Base-by-base conservation (phyloP, 495 filamentous ascomycete genomes). In the Hyaloscypha hepaticicola region DNA sequence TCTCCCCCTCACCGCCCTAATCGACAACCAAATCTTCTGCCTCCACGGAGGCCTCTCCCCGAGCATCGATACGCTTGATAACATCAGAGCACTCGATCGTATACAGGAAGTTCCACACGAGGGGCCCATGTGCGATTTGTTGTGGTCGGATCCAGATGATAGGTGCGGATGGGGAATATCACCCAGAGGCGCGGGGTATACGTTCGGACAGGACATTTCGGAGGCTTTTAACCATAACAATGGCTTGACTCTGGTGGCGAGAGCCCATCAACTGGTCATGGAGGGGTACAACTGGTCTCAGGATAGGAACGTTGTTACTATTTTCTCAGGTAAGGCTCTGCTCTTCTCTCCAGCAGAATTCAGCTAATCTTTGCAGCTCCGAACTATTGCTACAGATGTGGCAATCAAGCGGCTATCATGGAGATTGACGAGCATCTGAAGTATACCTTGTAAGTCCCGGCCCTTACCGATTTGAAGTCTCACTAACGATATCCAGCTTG, bases 221-320 rank as follows among this genome's bases (percentile, higher is more conserved):
- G 95, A 99, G 79, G 95, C 95, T 4, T 99, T 99, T 83, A 99
- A 99, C 79, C 95, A 99, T 77, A 99, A 99, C 83, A 99, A 99
- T 71, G 95, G 95, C 58, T 81, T 99, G 80, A 98, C 95, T 64
- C 83, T 98, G 58, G 93, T 99, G 56, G 95, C 95, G 49, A 88
- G 95, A 64, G 95, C 95, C n/a, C 95, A 99, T 73, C 95, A 99
- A 76, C 86, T 99, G 28, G 95, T 99, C 33, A 99, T 98, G 95
- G 95, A 99, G 75, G 95, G 95, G 6, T 98, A 96, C 76, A 98
- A 98, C 76, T 95, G 97, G 78, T 98, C 97, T 93, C 97, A 97
- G 69, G 94, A 98, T 69, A 86, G 84, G 21, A 90, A 86, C 22
- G 96, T 99, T 61, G 95, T 99, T 11, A 99, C 95, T 92, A 98